These are phyloP conservation scores for Lodderomyces parapsilosis DNA, from an alignment of 1,139 yeast species.

Conservation along the genomic window DNA sequence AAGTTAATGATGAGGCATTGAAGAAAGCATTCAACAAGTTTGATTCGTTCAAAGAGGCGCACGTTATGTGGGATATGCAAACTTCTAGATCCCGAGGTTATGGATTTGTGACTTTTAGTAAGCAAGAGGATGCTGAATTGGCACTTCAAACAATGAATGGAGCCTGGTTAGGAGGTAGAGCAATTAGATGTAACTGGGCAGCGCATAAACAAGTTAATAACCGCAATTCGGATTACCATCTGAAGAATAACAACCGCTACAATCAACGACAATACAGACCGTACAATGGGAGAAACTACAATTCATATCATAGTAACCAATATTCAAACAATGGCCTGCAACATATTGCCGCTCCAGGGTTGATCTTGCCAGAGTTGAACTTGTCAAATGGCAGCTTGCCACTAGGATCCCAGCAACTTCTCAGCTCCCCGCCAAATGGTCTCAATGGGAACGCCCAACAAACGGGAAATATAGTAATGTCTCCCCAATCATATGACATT, in stretches of 20 bases:
- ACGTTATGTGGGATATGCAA: constrained; percentile 98
- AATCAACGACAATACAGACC: constrained; percentile 7
- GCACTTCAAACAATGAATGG: constrained; percentile 81
- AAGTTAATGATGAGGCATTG: constrained; percentile 76
- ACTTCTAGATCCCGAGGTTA: constrained; percentile 89
- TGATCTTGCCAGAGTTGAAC: not conserved
- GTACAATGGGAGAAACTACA: constrained; percentile 4
- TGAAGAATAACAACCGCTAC: constrained; percentile 8
- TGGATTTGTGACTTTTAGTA: constrained; percentile 82
- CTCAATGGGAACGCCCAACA: constrained; percentile 9
- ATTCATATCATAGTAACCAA: not conserved
- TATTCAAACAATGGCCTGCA: not conserved
- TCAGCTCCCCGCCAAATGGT: constrained; percentile 4
- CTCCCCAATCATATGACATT: constrained; percentile 63
- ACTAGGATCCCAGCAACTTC: constrained; percentile 7
- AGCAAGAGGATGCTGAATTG: constrained; percentile 66
- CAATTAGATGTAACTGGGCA: constrained; percentile 88
- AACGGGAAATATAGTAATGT: constrained; percentile 24
- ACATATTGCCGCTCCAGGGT: not conserved
- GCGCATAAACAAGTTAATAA: constrained; percentile 55
- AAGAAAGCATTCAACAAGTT: constrained; percentile 58
- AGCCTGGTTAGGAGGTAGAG: constrained; percentile 65
- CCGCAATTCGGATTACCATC: constrained; percentile 3
- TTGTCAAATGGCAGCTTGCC: constrained; percentile 3
- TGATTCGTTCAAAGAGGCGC: constrained; percentile 72